phyloP scores from a whole-genome alignment of 2,329 filamentous ascomycete species.

The Aureobasidium namibiae region DNA sequence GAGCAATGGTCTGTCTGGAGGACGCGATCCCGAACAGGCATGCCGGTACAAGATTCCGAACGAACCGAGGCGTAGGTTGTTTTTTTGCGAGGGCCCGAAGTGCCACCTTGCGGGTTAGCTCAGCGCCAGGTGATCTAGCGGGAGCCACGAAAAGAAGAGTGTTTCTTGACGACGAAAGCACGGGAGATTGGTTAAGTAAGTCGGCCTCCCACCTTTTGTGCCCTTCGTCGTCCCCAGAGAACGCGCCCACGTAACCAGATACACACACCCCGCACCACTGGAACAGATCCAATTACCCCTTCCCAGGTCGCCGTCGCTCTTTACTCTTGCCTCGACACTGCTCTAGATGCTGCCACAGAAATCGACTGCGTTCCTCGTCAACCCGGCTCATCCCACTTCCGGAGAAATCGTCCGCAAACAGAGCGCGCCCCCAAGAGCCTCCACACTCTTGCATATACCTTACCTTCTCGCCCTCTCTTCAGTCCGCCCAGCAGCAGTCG shows the following conservation, averaged over 20 bases:
- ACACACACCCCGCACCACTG: constrained; percentile 4
- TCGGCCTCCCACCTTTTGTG: constrained; percentile 10
- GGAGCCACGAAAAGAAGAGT: constrained; percentile 7
- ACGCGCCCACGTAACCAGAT: background rate
- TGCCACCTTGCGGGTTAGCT: constrained; percentile 10
- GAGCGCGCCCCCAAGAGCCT: background rate
- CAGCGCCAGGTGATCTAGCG: constrained; percentile 6
- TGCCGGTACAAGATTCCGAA: constrained; percentile 8
- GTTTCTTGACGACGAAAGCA: constrained; percentile 6
- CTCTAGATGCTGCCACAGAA: constrained; percentile 1
- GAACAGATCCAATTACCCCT: background rate
- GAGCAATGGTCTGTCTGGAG: background rate
- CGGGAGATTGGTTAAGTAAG: constrained; percentile 7
- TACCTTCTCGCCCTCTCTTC: background rate
- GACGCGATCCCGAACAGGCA: background rate
- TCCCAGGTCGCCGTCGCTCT: background rate
- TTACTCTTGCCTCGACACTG: background rate
- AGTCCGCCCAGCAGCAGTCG: background rate
- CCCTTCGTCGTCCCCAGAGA: background rate
- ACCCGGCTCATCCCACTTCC: background rate
- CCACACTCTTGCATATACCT: background rate
- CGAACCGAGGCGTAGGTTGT: constrained; percentile 3
- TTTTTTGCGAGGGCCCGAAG: constrained; percentile 4
- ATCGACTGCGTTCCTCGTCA: background rate
- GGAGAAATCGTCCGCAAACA: constrained; percentile 10